Base-by-base conservation (phyloP, 2,329 filamentous ascomycete species). In the Diaporthe longicolla region DNA sequence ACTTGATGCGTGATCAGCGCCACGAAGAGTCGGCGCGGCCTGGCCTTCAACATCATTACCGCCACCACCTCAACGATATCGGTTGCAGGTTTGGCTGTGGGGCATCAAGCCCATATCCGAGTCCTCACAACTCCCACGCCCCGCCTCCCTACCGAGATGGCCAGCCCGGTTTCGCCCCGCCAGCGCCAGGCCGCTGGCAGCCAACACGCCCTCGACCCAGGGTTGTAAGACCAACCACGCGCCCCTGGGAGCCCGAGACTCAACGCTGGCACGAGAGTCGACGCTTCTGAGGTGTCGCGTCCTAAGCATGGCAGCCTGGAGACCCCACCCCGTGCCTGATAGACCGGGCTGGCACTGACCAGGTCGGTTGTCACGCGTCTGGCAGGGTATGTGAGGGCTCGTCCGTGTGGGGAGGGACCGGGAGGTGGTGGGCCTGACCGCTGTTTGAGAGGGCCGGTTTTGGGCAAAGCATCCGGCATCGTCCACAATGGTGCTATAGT, bases 371-470 rank as follows among this genome's bases (percentile, higher is more conserved):
- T 66, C 61, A 52, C 32, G 45, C 17, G 57, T 32, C n/a, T 48
- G 32, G 15, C 1, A 13, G 32, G n/a, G 32, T 15, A n/a, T 54
- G 17, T 48, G 19, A 19, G 57, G 29, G 17, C n/a, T 63, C 26
- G 45, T 32, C 58, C 24, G 43, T n/a, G n/a, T 63, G 29, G 63
- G 45, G 45, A 52, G 29, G 48, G 63, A 5, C 26, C 57, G 70
- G 70, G 32, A 63, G 40, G 59, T 52, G 70, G 57, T 43, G 57
- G 52, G 5, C 26, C 63, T 54, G 63, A 68, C 63, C 63, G 63
- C 63, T 54, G 48, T 58, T 70, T 70, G 54, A 52, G 68, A 26
- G 19, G 48, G 17, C 48, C 58, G 43, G 4, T 24, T 24, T 66
- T 48, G 66, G 57, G 57, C 40, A 63, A 61, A 24, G 29, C 26